Percentiles rank a stretch among this genome's conserved stretches.
Evolutionary conservation across 345 rosid genomes (phyloP).

Genomic region (Erucastrum elatum): DNA sequence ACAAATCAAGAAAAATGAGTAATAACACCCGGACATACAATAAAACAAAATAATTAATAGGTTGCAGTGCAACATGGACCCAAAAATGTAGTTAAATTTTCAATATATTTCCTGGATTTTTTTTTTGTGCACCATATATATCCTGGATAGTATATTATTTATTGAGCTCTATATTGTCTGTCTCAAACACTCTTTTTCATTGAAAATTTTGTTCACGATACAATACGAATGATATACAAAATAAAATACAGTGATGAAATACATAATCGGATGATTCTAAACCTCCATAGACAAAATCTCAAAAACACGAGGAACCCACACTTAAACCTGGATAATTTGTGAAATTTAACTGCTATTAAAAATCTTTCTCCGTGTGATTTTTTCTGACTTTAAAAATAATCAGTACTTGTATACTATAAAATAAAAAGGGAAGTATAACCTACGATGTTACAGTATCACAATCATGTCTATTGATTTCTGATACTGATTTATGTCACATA

Average conservation of each 20-base stretch:
- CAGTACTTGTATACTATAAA: background rate
- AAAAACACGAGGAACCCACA: background rate
- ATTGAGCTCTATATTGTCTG: constrained; percentile 11
- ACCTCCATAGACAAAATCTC: background rate
- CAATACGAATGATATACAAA: background rate
- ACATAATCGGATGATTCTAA: background rate
- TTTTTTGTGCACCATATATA: too few species aligned
- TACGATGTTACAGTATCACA: constrained; percentile 22
- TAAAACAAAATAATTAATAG: background rate
- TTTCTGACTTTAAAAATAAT: constrained; percentile 2
- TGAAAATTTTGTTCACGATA: background rate
- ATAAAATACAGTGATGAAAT: background rate
- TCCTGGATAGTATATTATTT: background rate
- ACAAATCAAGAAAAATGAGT: background rate
- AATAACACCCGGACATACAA: background rate
- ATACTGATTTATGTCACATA: constrained; percentile 26
- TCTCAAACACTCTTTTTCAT: constrained; percentile 9
- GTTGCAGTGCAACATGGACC: background rate
- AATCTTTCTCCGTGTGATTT: constrained; percentile 26
- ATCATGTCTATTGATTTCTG: constrained; percentile 26
- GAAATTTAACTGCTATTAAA: constrained; percentile 19
- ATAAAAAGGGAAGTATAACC: background rate
- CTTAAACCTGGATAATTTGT: constrained; percentile 20
- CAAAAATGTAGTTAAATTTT: background rate
- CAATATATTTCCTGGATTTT: background rate